Percentiles rank a stretch among this genome's conserved stretches.
phyloP scores from a whole-genome alignment of 2,329 filamentous ascomycete species.

The Verticillium tricorpus region DNA sequence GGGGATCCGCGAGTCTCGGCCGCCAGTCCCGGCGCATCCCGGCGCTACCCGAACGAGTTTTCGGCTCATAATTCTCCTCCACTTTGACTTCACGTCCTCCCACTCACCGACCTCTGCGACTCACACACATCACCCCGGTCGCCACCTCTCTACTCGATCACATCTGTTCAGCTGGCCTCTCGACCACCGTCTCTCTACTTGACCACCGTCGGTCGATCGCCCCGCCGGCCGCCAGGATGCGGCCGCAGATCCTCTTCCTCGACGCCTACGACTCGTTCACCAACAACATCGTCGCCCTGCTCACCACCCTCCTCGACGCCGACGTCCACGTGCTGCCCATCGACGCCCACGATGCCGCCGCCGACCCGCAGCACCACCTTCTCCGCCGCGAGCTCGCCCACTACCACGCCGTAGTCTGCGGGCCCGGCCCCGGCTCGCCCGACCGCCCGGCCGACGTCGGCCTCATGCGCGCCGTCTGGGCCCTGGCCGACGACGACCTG shows the following conservation, averaged over 20 bases:
- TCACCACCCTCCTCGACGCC: constrained; percentile 64
- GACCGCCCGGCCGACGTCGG: constrained; percentile 71
- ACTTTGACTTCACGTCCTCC: too few species aligned
- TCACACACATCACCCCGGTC: too few species aligned
- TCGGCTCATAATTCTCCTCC: neutral
- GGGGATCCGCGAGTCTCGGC: too few species aligned
- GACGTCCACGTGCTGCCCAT: constrained; percentile 70
- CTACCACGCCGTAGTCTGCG: constrained; percentile 84
- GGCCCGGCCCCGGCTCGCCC: constrained; percentile 85
- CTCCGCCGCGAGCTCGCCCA: constrained; percentile 47
- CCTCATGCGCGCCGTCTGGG: constrained; percentile 74
- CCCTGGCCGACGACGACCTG: constrained; percentile 49
- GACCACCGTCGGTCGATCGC: too few species aligned
- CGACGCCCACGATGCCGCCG: constrained; percentile 38
- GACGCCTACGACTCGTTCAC: constrained; percentile 97
- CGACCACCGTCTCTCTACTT: too few species aligned
- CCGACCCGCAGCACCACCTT: constrained; percentile 13
- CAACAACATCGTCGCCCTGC: constrained; percentile 84
- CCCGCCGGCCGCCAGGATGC: neutral
- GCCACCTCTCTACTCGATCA: too few species aligned
- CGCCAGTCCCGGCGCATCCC: neutral
- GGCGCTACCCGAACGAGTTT: neutral
- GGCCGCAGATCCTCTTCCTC: constrained; percentile 69
- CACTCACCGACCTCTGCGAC: too few species aligned
- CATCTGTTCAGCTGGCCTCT: too few species aligned